Evolutionary conservation across 2,329 filamentous ascomycete species (phyloP), one percentile per base, ranked within the genome.

Genomic region (Stemphylium vesicarium): DNA sequence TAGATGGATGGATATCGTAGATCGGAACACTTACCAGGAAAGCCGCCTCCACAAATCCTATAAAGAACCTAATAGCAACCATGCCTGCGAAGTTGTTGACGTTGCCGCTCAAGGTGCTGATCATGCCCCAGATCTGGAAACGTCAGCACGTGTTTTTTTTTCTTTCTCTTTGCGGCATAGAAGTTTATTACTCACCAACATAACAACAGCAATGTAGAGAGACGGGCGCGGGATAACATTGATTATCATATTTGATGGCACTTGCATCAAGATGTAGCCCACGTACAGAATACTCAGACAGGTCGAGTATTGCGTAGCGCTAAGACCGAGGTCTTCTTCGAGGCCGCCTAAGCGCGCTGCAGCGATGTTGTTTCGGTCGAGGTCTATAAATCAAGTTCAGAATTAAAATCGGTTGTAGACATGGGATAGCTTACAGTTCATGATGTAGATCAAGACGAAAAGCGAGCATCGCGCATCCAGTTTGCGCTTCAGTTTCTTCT

Each of bases 231-330:
- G 53, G 13, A 77, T 73, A 4, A 64, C 54, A 44, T 74, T 76
- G 63, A 81, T 74, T 32, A 80, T 65, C 69, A 81, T 79, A 55
- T 80, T 81, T 4, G 70, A 76, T 0, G 79, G 79, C 0, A 81
- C 59, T 50, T 73, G 68, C 55, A 57, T 52, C 10, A 39, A 18
- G 38, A 56, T 59, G 18, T 63, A 58, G 11, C 62, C 61, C 45
- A 65, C 62, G 24, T 66, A 59, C 40, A 71, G 63, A 54, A 73
- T 75, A 46, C 64, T 69, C 50, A 73, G 42, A 38, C 69, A 74
- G 0, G 72, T 75, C 42, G 70, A 62, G 38, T 75, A 74, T 47
- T 75, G 64, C 1, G 66, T 74, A 13, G 67, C 56, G 52, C 62
- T 57, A 57, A 75, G 66, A 9, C 37, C 41, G 11, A 75, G 52